Evolutionary conservation across 352 stramenopile species (phyloP), one percentile per base, ranked within the genome.

Genomic region (Nothophytophthora sp.): DNA sequence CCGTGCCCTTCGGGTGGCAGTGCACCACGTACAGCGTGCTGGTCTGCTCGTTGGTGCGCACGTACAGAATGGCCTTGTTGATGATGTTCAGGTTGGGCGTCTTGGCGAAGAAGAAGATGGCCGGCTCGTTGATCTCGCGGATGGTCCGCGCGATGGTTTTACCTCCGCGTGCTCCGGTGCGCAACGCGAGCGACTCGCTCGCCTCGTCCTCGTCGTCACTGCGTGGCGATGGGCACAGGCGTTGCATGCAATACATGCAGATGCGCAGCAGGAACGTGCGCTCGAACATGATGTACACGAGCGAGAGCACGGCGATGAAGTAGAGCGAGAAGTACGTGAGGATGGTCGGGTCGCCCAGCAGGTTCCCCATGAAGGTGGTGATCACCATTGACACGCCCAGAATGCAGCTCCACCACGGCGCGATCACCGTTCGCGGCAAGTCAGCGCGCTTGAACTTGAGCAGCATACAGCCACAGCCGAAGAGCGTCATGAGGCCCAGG

Each of bases 31-130:
- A 92, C 44, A 98, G 55, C 51, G 84, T 87, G 57, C 83, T 76
- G 10, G 88, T 98, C 75, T 98, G 90, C 55, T 96, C 86, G 73
- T 98, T 98, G 34, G 90, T 90, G 53, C 88, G 87, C 62, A 98
- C 92, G 63, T 98, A 98, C 45, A 98, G 56, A 36, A 98, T 96
- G 12, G 92, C 92, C 69, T 98, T 98, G 73, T 98, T 98, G 58
- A 98, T 85, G 38, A 89, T 82, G 60, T 95, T 95, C 19, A 98
- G 68, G 63, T 97, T 96, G 40, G 90, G 73, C 6, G 80, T 74
- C 77, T 98, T 98, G 74, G 73, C 90, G 60, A 97, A 98, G 77
- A 93, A 93, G 54, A 98, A 98, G 9, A 98, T 70, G 35, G 91
- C 88, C 39, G 91, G 92, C 67, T 95, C 76, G 68, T 91, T 90